Percentiles rank a stretch among this genome's conserved stretches.
Conservation (phyloP, 495 filamentous ascomycete species). For the Friedmanniomyces endolithicus region DNA sequence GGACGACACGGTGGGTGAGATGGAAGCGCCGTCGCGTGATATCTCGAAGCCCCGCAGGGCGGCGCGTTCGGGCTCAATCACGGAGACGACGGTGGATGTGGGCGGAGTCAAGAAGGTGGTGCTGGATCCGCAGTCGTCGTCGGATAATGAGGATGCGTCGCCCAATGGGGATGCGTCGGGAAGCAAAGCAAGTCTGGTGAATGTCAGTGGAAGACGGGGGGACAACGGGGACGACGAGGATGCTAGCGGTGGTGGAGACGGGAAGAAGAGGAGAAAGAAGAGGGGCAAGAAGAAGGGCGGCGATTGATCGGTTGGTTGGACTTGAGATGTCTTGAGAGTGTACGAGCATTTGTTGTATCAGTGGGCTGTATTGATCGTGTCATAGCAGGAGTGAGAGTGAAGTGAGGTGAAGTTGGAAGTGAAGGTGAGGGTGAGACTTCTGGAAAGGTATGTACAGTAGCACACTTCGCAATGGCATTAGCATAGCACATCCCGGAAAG, state of each 20-base stretch:
- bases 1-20: conserved; percentile 13
- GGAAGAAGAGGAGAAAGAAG: conserved; percentile 20
- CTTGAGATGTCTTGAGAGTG: background rate
- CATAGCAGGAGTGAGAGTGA: background rate
- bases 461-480: background rate
- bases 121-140: conserved; percentile 55
- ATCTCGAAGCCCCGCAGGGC: conserved; percentile 1
- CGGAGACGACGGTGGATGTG: conserved; percentile 71
- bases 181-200: background rate
- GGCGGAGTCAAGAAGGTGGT: conserved; percentile 77
- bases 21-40: conserved; percentile 10
- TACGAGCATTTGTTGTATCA: background rate
- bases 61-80: conserved; percentile 76
- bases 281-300: conserved; percentile 22
- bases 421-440: no score
- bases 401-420: no score
- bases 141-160: conserved; percentile 23
- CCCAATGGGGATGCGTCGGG: background rate
- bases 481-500: background rate
- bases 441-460: background rate
- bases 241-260: conserved; percentile 1
- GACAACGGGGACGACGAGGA: background rate
- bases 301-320: background rate
- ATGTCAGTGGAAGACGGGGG: background rate
- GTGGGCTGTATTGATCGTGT: background rate